Evolutionary conservation across 768 basidiomycete genomes (phyloP).

Genomic region (Naganishia vishniacii): DNA sequence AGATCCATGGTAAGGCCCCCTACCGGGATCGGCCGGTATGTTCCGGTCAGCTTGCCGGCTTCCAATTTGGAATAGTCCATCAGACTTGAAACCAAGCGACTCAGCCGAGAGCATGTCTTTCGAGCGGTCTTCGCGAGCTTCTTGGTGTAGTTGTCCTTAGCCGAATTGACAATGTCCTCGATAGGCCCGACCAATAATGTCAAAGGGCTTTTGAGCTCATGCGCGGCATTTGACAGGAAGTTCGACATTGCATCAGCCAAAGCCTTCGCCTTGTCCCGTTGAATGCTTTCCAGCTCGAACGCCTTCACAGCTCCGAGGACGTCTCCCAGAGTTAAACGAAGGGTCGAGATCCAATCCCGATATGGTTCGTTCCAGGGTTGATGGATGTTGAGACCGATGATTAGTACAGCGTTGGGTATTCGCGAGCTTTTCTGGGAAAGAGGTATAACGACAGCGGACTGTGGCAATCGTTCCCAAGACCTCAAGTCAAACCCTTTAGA

Average conservation of each 20-base stretch:
- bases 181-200: conserved; percentile 42
- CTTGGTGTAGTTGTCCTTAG: conserved; percentile 7
- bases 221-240: conserved; percentile 44
- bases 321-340: conserved; percentile 5
- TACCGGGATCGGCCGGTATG: conserved; percentile 44
- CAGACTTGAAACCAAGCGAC: conserved; percentile 49
- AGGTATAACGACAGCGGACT: conserved; percentile 41
- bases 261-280: conserved; percentile 10
- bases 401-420: conserved; percentile 38
- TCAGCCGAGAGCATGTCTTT: conserved; percentile 47
- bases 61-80: conserved; percentile 51
- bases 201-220: conserved; percentile 42
- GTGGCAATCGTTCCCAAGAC: conserved; percentile 43
- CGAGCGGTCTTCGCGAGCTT: conserved; percentile 29
- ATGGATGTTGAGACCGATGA: conserved; percentile 43
- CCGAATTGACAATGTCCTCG: conserved; percentile 35
- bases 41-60: conserved; percentile 42
- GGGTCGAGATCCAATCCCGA: conserved; percentile 33
- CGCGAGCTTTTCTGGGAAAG: conserved; percentile 38
- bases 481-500: conserved; percentile 35
- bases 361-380: conserved; percentile 41
- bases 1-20: conserved; percentile 46
- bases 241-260: conserved; percentile 42
- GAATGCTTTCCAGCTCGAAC: conserved; percentile 7
- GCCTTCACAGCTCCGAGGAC: conserved; percentile 11